Evolutionary conservation across 495 filamentous ascomycete genomes (phyloP).

Genomic region (Penicillium chermesinum): DNA sequence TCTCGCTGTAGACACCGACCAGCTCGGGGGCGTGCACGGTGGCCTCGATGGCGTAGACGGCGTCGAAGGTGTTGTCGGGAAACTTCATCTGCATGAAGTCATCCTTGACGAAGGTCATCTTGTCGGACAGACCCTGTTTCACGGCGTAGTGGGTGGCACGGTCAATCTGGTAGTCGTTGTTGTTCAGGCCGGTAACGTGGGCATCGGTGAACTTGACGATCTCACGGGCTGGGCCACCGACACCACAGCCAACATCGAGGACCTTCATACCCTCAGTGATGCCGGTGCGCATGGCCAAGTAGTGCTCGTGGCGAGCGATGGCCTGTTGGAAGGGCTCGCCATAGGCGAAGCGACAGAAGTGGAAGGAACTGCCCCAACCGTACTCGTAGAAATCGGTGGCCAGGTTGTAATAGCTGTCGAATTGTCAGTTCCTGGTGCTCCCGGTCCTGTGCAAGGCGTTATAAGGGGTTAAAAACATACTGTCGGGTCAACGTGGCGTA

Average conservation of each 20-base stretch:
- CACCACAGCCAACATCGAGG: slow-evolving; percentile 94
- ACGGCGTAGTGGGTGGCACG: slow-evolving; percentile 81
- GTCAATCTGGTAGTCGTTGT: slow-evolving; percentile 99
- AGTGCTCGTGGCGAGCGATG: slow-evolving; percentile 97
- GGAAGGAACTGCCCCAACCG: slow-evolving; percentile 92
- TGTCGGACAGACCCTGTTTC: slow-evolving; percentile 73
- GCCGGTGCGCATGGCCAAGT: slow-evolving; percentile 86
- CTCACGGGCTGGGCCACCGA: slow-evolving; percentile 94
- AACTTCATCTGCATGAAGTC: slow-evolving; percentile 99
- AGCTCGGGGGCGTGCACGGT: slow-evolving; percentile 93
- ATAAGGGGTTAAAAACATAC: slow-evolving; percentile 46
- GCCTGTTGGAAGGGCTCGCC: slow-evolving; percentile 89
- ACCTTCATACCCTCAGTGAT: slow-evolving; percentile 84
- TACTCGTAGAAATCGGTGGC: slow-evolving; percentile 97
- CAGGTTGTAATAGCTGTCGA: slow-evolving; percentile 87
- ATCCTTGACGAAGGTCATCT: slow-evolving; percentile 88
- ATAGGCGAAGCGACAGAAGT: slow-evolving; percentile 93
- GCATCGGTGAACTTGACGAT: slow-evolving; percentile 92
- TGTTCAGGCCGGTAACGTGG: slow-evolving; percentile 91
- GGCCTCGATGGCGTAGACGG: slow-evolving; percentile 96
- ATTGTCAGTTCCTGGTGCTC: slow-evolving; percentile 12
- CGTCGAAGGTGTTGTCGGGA: slow-evolving; percentile 85
- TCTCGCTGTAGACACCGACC: slow-evolving; percentile 91
- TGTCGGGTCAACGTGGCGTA: slow-evolving; percentile 95
- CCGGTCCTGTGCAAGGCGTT: background rate